Evolutionary conservation across 768 basidiomycete genomes (phyloP).

Genomic region (Auriscalpium orientale): DNA sequence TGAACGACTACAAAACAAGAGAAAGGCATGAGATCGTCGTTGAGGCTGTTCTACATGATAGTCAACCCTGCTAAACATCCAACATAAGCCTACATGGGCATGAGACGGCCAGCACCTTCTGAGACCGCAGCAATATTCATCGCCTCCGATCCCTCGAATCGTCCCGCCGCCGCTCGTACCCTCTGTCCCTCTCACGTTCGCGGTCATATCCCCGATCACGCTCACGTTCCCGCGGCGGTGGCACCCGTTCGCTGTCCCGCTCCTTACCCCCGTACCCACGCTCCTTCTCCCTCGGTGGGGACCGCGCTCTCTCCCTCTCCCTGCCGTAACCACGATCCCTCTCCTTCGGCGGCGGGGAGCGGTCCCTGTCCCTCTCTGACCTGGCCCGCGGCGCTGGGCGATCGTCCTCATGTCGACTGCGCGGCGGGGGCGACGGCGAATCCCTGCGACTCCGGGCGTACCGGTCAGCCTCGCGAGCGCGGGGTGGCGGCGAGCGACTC

Average conservation of each 20-base stretch:
- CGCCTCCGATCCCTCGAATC: slow-evolving; percentile 5
- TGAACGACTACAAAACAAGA: no score
- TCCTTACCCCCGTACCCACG: not conserved
- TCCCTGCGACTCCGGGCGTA: slow-evolving; percentile 7
- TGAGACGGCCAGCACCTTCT: no score
- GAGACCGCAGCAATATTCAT: no score
- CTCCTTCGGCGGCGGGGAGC: not conserved
- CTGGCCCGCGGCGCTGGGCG: slow-evolving; percentile 1
- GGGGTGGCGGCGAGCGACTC: slow-evolving; percentile 10
- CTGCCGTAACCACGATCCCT: not conserved
- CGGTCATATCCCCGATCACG: not conserved
- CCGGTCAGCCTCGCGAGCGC: slow-evolving; percentile 2
- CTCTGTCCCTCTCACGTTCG: slow-evolving; percentile 1
- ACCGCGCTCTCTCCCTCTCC: not conserved
- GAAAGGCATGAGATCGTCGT: no score
- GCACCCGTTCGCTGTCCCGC: not conserved
- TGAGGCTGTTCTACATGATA: no score
- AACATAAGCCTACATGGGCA: no score
- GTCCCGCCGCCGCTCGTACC: slow-evolving; percentile 7
- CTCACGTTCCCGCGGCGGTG: no score
- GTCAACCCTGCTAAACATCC: no score
- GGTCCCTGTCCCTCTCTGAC: no score
- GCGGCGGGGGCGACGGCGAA: slow-evolving; percentile 9
- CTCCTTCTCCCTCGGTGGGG: not conserved
- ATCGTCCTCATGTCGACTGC: slow-evolving; percentile 1